Conservation (phyloP, 306 rosid genomes). For the Quercus robur region DNA sequence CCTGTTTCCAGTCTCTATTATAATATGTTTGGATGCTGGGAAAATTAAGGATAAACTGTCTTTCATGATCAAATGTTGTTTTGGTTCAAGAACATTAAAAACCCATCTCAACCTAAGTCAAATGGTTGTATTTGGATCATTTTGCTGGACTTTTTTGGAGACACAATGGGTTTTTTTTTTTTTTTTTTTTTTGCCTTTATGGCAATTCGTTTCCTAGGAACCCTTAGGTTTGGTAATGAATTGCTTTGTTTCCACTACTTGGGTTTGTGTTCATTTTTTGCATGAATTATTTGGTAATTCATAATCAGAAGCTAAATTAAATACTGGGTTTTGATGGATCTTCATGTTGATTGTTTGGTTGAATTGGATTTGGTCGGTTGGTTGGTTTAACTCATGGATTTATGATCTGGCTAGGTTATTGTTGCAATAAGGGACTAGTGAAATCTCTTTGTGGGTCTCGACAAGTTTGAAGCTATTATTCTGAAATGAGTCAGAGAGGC, state of each 20-base stretch:
- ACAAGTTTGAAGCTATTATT: background rate
- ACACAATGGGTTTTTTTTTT: too few relatives aligned
- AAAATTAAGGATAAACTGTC: background rate
- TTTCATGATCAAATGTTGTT: too few relatives aligned
- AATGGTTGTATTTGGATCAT: background rate
- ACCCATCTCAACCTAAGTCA: background rate
- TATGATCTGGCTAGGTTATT: constrained; percentile 14
- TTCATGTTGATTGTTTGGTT: background rate
- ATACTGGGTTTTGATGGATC: background rate
- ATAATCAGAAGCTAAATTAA: background rate
- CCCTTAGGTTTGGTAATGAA: background rate
- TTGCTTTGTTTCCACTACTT: background rate
- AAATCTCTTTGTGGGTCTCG: constrained; percentile 15
- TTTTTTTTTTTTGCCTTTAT: background rate
- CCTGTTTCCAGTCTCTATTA: background rate
- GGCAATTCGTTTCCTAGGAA: background rate
- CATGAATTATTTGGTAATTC: constrained; percentile 2
- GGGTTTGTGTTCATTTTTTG: background rate
- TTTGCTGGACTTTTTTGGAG: background rate
- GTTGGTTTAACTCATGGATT: background rate
- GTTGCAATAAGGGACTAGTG: constrained; percentile 27
- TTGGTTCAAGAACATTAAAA: constrained; percentile 2
- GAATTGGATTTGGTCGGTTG: background rate
- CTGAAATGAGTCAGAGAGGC: constrained; percentile 82
- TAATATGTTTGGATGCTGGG: constrained; percentile 12